Percentiles rank a stretch among this genome's conserved stretches.
Conservation (phyloP, 2,329 filamentous ascomycete genomes). For the Aureobasidium subglaciale region DNA sequence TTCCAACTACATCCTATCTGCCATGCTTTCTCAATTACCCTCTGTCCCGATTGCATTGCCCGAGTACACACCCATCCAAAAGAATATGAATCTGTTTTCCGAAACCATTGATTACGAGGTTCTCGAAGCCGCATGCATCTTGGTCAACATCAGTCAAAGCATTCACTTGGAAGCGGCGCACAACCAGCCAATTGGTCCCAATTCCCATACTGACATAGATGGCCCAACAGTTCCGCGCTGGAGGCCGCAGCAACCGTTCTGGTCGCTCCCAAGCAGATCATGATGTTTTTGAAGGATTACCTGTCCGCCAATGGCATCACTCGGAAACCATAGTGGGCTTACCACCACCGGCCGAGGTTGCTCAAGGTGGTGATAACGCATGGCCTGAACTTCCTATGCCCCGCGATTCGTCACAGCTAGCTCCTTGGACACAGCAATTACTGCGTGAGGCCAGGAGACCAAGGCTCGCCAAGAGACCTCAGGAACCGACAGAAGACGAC, state of each 20-base stretch:
- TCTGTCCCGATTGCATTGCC: neutral
- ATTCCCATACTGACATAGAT: neutral
- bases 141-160: slow-evolving; percentile 4
- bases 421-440: slow-evolving; percentile 73
- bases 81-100: neutral
- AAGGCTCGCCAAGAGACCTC: slow-evolving; percentile 64
- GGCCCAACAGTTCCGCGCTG: slow-evolving; percentile 44
- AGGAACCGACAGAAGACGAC: slow-evolving; percentile 57
- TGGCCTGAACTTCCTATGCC: slow-evolving; percentile 86
- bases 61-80: neutral
- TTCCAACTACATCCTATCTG: neutral
- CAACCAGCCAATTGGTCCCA: too few relatives aligned
- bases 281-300: slow-evolving; percentile 66
- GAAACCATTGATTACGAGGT: neutral
- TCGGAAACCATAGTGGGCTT: slow-evolving; percentile 40
- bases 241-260: slow-evolving; percentile 51
- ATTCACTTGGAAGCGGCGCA: too few relatives aligned
- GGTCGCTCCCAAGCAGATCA: slow-evolving; percentile 54
- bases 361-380: slow-evolving; percentile 55
- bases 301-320: slow-evolving; percentile 83
- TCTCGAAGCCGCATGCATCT: slow-evolving; percentile 7
- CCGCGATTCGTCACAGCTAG: slow-evolving; percentile 70
- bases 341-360: slow-evolving; percentile 59
- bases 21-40: neutral
- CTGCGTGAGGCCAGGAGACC: slow-evolving; percentile 74